Evolutionary conservation across 139 green algal species (phyloP), one percentile per base, ranked within the genome.

Genomic region (Micromonas commoda): DNA sequence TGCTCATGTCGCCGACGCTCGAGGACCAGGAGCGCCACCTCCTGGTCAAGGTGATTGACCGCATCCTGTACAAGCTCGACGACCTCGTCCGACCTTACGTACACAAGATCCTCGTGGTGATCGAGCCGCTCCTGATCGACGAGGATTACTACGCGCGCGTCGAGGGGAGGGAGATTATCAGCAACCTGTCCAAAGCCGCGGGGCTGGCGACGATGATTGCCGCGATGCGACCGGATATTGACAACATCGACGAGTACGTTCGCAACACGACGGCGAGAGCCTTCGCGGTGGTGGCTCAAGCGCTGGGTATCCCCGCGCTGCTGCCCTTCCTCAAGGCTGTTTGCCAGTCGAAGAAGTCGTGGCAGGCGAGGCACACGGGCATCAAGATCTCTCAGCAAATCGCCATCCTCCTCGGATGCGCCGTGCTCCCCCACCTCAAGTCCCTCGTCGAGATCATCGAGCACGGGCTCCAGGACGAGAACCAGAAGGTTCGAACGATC

Each of bases 301-400:
- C 95, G 20, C 87, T 99, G 65, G 96, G 96, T 82, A 97, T 99
- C 78, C 94, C 93, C 5, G 90, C 92, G 28, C 86, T 99, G 81
- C 86, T 99, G 77, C 96, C 94, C 60, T 99, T 99, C 89, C 87
- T 99, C 24, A 97, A 97, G 86, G 96, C 96, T 34, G 96, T 99
- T 72, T 98, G 96, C 82, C 84, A 94, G 84, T 92, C 82, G 68
- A 97, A 98, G 84, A 98, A 98, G 89, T 91, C 80, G 29, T 97
- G 94, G 92, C 92, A 97, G 87, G 94, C 94, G 65, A 85, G 95
- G 28, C 95, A 99, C 83, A 99, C 95, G 26, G 95, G 96, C 69
- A 96, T 99, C 90, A 99, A 99, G 87, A 97, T 99, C 77, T 89
- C 97, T 73, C 95, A 99, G 88, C 93, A 99, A 86, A 97, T 98